phyloP scores from a whole-genome alignment of 2,329 filamentous ascomycete species.

The Volutella citrinella region DNA sequence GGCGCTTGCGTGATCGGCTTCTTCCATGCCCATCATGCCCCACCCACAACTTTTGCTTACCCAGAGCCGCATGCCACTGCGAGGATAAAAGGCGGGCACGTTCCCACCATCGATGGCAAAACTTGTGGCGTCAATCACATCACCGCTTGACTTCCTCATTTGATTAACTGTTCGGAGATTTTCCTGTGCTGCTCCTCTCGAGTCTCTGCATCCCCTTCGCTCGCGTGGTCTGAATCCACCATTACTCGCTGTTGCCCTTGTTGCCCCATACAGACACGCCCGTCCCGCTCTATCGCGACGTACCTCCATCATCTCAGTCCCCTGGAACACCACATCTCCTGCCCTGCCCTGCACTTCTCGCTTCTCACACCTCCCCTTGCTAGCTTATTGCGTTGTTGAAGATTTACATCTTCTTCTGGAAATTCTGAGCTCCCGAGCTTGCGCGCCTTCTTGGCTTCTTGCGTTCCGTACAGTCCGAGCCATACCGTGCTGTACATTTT shows the following conservation, averaged over 20 bases:
- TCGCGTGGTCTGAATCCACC: too few relatives aligned
- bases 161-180: conserved; percentile 13
- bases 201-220: too few relatives aligned
- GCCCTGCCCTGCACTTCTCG: conserved; percentile 4
- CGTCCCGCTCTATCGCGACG: too few relatives aligned
- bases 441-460: conserved; percentile 6
- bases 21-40: too few relatives aligned
- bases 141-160: conserved; percentile 18
- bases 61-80: too few relatives aligned
- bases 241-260: conserved; percentile 11
- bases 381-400: too few relatives aligned
- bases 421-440: conserved; percentile 6
- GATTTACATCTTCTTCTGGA: too few relatives aligned
- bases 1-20: too few relatives aligned
- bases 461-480: conserved; percentile 8
- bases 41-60: too few relatives aligned
- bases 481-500: conserved; percentile 6
- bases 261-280: too few relatives aligned
- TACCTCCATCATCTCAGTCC: too few relatives aligned
- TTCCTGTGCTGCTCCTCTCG: conserved; percentile 8
- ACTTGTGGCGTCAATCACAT: conserved; percentile 26
- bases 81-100: conserved; percentile 13
- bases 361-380: background rate
- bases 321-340: conserved; percentile 7
- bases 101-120: conserved; percentile 23